These are phyloP conservation scores for Bruguiera gymnorhiza DNA, from an alignment of 345 rosid species.

Conservation along the genomic window DNA sequence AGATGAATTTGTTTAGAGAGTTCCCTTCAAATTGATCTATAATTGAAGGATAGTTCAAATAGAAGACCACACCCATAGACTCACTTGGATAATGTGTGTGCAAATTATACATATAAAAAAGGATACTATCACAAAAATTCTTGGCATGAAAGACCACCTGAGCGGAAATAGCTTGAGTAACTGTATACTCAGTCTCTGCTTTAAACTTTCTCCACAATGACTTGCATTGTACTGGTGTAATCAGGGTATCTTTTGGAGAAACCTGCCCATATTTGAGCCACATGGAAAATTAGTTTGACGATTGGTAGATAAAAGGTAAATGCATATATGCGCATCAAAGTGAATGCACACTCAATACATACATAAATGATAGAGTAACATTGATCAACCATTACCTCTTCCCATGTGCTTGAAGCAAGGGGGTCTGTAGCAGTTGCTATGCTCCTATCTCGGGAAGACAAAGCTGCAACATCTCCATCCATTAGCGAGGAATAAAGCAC, in stretches of 20 bases:
- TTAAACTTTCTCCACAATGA: slow-evolving; percentile 31
- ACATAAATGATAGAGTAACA: neutral
- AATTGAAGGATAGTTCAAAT: too few species aligned
- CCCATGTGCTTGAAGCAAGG: slow-evolving; percentile 70
- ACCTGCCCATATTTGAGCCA: slow-evolving; percentile 35
- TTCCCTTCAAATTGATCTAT: too few species aligned
- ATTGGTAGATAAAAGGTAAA: neutral
- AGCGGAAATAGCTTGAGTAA: slow-evolving; percentile 58
- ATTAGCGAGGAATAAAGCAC: slow-evolving; percentile 53
- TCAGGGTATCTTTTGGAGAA: slow-evolving; percentile 38
- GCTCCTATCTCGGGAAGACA: slow-evolving; percentile 46
- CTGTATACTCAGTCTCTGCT: slow-evolving; percentile 27
- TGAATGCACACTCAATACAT: neutral
- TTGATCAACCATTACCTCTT: slow-evolving; percentile 44
- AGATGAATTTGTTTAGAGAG: too few species aligned
- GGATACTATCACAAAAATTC: too few species aligned
- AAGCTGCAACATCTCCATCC: slow-evolving; percentile 41
- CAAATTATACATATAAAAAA: too few species aligned
- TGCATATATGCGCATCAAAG: neutral
- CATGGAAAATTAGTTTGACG: neutral
- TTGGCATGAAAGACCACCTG: slow-evolving; percentile 40
- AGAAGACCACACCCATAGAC: too few species aligned
- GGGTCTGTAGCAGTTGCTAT: slow-evolving; percentile 43
- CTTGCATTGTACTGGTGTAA: slow-evolving; percentile 31
- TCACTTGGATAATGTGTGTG: neutral